Conservation (phyloP, 805 yeast genomes). For the Maudiozyma turicensis region DNA sequence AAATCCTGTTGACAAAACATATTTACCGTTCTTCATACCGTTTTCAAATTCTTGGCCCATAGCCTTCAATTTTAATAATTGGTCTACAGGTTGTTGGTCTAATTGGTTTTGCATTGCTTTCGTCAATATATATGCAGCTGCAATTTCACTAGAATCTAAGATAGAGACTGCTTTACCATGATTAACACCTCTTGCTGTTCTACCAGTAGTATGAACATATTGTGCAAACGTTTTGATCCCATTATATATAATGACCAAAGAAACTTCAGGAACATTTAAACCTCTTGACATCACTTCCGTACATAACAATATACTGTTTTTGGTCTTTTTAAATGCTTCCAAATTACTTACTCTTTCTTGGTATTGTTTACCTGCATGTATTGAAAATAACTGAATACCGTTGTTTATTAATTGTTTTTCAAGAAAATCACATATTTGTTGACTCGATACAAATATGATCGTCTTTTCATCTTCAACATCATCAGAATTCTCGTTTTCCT, state of each 20-base stretch:
- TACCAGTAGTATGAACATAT: slow-evolving; percentile 90
- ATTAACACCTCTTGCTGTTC: slow-evolving; percentile 89
- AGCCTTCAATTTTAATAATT: slow-evolving; percentile 29
- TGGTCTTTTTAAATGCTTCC: slow-evolving; percentile 53
- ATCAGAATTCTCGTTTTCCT: slow-evolving; percentile 20
- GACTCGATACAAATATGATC: slow-evolving; percentile 80
- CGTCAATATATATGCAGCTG: slow-evolving; percentile 49
- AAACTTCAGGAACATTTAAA: slow-evolving; percentile 78
- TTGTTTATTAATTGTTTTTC: slow-evolving; percentile 41
- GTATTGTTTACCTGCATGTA: slow-evolving; percentile 92
- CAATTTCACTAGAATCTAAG: slow-evolving; percentile 51
- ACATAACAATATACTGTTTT: slow-evolving; percentile 61
- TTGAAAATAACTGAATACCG: slow-evolving; percentile 46
- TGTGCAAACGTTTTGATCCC: slow-evolving; percentile 87
- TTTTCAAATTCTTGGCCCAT: slow-evolving; percentile 48
- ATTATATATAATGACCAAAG: slow-evolving; percentile 72
- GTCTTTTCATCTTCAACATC: slow-evolving; percentile 37
- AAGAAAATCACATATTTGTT: slow-evolving; percentile 72
- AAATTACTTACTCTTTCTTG: slow-evolving; percentile 70
- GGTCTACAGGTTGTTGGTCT: slow-evolving; percentile 30
- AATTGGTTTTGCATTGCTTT: slow-evolving; percentile 41
- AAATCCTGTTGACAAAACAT: slow-evolving; percentile 63
- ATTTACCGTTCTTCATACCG: slow-evolving; percentile 60
- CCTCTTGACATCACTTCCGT: slow-evolving; percentile 96
- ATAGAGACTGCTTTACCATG: slow-evolving; percentile 71